Evolutionary conservation across 345 rosid species (phyloP).

Genomic region (Populus alba): DNA sequence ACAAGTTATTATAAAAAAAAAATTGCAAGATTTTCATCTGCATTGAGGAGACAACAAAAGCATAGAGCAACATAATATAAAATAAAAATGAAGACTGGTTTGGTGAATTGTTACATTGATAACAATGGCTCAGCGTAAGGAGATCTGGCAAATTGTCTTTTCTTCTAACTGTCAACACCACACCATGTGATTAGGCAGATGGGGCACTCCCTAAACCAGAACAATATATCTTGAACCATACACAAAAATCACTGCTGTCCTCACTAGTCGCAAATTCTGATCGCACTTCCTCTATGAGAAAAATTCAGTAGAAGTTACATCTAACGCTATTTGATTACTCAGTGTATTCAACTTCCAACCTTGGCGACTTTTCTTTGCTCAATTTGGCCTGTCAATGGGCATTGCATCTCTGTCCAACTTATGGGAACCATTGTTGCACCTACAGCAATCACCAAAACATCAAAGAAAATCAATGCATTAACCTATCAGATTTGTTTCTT

Average conservation of each 20-base stretch:
- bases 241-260: neutral
- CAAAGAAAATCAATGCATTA: too few relatives aligned
- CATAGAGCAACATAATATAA: neutral
- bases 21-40: too few relatives aligned
- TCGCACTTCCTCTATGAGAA: slow-evolving; percentile 4
- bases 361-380: slow-evolving; percentile 91
- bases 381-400: slow-evolving; percentile 78
- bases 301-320: neutral
- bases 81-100: neutral
- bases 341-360: slow-evolving; percentile 43
- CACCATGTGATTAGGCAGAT: too few relatives aligned
- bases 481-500: neutral
- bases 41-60: neutral
- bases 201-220: too few relatives aligned
- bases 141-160: neutral
- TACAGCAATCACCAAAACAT: slow-evolving; percentile 16
- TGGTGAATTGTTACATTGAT: neutral
- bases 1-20: too few relatives aligned
- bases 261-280: neutral
- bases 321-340: neutral
- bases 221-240: neutral
- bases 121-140: neutral
- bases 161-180: too few relatives aligned
- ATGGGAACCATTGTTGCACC: slow-evolving; percentile 88
- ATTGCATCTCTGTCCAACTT: slow-evolving; percentile 97